A percentile compares a stretch with the other conserved stretches of the same genome.
Conservation (phyloP, 2,329 filamentous ascomycete species). For the Xylariaceae sp. region DNA sequence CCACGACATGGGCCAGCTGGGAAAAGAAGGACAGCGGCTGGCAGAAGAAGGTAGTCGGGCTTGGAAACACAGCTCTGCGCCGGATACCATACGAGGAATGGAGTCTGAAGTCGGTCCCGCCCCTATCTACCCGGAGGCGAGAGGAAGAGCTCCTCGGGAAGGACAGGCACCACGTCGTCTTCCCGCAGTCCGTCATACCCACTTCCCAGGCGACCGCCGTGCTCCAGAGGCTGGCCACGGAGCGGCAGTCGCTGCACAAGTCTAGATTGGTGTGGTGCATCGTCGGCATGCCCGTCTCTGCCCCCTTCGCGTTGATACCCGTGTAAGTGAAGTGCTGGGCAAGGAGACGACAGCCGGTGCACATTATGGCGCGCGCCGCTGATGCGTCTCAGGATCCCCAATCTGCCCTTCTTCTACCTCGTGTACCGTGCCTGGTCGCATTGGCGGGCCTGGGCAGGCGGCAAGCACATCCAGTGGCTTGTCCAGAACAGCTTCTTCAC, state of each 20-base stretch:
- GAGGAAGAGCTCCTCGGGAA: conserved; percentile 55
- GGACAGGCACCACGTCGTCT: conserved; percentile 66
- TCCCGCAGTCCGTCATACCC: conserved; percentile 63
- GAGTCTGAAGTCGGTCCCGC: conserved; percentile 90
- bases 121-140: conserved; percentile 60
- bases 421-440: conserved; percentile 87
- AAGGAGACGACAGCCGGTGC: no score
- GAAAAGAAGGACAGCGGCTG: conserved; percentile 77
- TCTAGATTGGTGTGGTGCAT: conserved; percentile 74
- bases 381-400: conserved; percentile 59
- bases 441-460: conserved; percentile 78
- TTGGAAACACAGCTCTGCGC: conserved; percentile 78
- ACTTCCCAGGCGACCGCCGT: conserved; percentile 55
- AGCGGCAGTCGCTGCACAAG: conserved; percentile 71
- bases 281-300: conserved; percentile 72
- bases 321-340: conserved; percentile 52
- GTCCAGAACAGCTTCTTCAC: conserved; percentile 64
- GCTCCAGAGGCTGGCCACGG: conserved; percentile 65
- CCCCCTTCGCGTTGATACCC: conserved; percentile 76
- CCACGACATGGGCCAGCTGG: conserved; percentile 76
- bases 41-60: conserved; percentile 79
- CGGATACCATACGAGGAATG: conserved; percentile 96
- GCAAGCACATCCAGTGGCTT: conserved; percentile 77
- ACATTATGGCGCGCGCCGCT: no score
- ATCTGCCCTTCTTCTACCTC: conserved; percentile 95